Evolutionary conservation across 768 basidiomycete species (phyloP).

Genomic region (Pleurotus giganteus): DNA sequence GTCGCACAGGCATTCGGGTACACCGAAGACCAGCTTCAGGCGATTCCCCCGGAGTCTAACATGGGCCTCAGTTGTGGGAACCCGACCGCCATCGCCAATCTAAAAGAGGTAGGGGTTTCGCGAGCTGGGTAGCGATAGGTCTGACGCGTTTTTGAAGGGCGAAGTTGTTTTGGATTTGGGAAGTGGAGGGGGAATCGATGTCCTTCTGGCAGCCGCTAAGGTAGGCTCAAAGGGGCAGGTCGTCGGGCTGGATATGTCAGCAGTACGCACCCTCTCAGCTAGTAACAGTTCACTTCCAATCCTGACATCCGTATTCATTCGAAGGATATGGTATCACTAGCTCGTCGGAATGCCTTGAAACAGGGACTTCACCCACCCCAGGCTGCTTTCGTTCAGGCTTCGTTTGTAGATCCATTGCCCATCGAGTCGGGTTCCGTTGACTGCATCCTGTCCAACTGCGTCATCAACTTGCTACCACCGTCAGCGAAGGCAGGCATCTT

Average conservation of each 20-base stretch:
- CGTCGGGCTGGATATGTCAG: constrained; percentile 54
- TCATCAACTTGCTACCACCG: constrained; percentile 46
- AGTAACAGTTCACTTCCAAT: neutral
- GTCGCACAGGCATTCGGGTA: constrained; percentile 50
- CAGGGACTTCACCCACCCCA: constrained; percentile 43
- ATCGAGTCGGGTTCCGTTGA: constrained; percentile 47
- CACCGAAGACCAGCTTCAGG: constrained; percentile 36
- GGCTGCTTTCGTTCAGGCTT: constrained; percentile 45
- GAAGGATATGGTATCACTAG: constrained; percentile 51
- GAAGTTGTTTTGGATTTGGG: constrained; percentile 58
- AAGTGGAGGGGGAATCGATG: constrained; percentile 54
- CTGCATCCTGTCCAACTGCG: constrained; percentile 58
- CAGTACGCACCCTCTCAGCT: constrained; percentile 26
- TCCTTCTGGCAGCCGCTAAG: constrained; percentile 50
- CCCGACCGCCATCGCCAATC: constrained; percentile 42
- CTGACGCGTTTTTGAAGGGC: constrained; percentile 35
- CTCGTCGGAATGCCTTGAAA: constrained; percentile 42
- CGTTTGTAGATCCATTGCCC: constrained; percentile 43
- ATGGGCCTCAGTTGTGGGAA: constrained; percentile 57
- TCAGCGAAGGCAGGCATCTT: constrained; percentile 40
- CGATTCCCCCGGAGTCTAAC: constrained; percentile 41
- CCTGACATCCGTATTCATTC: neutral
- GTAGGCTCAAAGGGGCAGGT: constrained; percentile 48
- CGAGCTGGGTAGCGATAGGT: neutral
- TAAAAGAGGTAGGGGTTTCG: constrained; percentile 37